phyloP scores from a whole-genome alignment of 2,329 filamentous ascomycete genomes.

The Chrysoporthe austroafricana region DNA sequence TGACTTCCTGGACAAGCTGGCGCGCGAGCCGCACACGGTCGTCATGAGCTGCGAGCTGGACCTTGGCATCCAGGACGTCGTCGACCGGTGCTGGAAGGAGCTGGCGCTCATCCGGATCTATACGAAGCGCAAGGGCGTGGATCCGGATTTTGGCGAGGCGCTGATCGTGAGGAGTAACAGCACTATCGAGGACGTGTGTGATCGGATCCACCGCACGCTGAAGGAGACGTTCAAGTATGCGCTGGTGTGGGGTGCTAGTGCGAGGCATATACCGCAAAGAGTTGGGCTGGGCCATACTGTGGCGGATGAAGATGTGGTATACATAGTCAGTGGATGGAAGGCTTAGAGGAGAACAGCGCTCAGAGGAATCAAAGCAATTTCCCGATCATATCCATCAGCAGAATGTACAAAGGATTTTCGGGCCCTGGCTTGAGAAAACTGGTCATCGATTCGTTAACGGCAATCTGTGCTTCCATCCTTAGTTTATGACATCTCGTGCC shows the following conservation, averaged over 20 bases:
- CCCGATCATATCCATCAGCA: background rate
- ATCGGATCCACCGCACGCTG: slow-evolving; percentile 87
- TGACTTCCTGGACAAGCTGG: slow-evolving; percentile 89
- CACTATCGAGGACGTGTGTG: slow-evolving; percentile 95
- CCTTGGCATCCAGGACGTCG: slow-evolving; percentile 88
- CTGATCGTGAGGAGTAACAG: slow-evolving; percentile 88
- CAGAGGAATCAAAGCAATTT: slow-evolving; percentile 20
- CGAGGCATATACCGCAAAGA: slow-evolving; percentile 89
- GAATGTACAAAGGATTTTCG: background rate
- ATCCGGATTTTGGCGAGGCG: slow-evolving; percentile 88
- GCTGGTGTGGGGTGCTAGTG: slow-evolving; percentile 95
- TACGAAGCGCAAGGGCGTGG: slow-evolving; percentile 92
- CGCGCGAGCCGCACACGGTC: slow-evolving; percentile 88
- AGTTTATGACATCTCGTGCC: slow-evolving; percentile 12
- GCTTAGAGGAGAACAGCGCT: slow-evolving; percentile 45
- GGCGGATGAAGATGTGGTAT: slow-evolving; percentile 69
- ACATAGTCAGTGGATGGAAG: slow-evolving; percentile 67
- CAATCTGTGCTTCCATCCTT: slow-evolving; percentile 16
- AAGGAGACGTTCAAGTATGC: slow-evolving; percentile 99
- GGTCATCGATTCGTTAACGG: slow-evolving; percentile 30
- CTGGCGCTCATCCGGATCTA: slow-evolving; percentile 88
- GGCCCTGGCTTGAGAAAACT: slow-evolving; percentile 6
- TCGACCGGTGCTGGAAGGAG: slow-evolving; percentile 95
- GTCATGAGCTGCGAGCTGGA: slow-evolving; percentile 99
- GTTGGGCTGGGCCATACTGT: slow-evolving; percentile 86